Conservation (phyloP, 129 eudicot species). For the Flaveria sonorensis region DNA sequence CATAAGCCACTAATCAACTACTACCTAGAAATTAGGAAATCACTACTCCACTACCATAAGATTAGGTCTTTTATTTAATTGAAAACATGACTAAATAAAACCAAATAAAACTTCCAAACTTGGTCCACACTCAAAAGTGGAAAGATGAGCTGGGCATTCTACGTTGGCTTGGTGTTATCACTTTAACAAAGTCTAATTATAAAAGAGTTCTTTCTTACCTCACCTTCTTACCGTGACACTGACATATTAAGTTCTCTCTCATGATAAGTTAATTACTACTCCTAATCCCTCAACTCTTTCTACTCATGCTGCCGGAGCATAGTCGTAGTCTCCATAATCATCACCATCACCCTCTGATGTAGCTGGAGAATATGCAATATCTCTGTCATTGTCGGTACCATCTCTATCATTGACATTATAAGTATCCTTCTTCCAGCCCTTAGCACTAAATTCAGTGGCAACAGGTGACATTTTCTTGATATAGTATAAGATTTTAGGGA, state of each 20-base stretch:
- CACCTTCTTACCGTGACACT: neutral
- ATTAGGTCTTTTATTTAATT: no score
- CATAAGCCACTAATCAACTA: no score
- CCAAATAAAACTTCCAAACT: no score
- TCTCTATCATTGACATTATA: constrained; percentile 22
- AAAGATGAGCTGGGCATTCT: no score
- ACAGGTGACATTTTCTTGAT: constrained; percentile 23
- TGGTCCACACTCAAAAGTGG: no score
- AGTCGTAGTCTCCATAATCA: constrained; percentile 33
- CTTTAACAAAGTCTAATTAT: no score
- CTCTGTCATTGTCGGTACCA: neutral
- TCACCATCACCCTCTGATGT: constrained; percentile 32
- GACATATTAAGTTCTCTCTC: neutral
- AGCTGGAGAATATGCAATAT: constrained; percentile 24
- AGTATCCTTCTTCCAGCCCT: constrained; percentile 24
- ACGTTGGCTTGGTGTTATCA: no score
- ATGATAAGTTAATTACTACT: neutral
- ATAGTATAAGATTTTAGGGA: neutral
- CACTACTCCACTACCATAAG: no score
- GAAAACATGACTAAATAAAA: no score
- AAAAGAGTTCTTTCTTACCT: neutral
- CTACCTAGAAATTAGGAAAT: no score
- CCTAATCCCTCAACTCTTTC: neutral
- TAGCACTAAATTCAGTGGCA: neutral
- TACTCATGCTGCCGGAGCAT: constrained; percentile 39